These are phyloP conservation scores for Gastrolobium villosum DNA, from an alignment of 306 rosid genomes.

Conservation along the genomic window DNA sequence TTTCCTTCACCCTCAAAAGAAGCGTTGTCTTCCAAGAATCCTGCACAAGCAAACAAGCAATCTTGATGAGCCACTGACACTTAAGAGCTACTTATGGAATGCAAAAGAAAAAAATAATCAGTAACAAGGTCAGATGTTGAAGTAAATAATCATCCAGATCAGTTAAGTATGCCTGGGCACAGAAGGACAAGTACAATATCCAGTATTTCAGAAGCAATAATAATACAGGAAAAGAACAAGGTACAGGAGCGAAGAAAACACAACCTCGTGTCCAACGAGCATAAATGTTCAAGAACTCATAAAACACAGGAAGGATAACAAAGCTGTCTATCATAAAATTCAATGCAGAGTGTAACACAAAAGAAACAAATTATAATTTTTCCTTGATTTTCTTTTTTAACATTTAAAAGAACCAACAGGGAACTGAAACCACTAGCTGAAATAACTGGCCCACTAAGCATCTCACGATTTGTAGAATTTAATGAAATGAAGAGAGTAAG, in stretches of 20 bases:
- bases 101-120: constrained; percentile 8
- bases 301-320: background rate
- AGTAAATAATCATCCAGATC: constrained; percentile 24
- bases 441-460: constrained; percentile 3
- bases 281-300: background rate
- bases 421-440: constrained; percentile 14
- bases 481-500: background rate
- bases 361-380: background rate
- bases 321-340: background rate
- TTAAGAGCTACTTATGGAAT: constrained; percentile 27
- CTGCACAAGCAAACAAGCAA: constrained; percentile 51
- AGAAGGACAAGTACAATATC: background rate
- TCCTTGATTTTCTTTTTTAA: constrained; percentile 22
- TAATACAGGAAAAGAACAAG: constrained; percentile 9
- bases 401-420: background rate
- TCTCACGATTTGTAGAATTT: background rate
- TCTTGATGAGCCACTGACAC: constrained; percentile 19
- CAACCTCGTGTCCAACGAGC: constrained; percentile 1
- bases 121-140: background rate
- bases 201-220: constrained; percentile 9
- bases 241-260: background rate
- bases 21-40: constrained; percentile 97
- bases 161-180: background rate
- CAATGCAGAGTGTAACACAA: background rate
- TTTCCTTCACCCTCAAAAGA: constrained; percentile 96